Conservation (phyloP, 768 basidiomycete species). For the Xanthoconium stramineum region DNA sequence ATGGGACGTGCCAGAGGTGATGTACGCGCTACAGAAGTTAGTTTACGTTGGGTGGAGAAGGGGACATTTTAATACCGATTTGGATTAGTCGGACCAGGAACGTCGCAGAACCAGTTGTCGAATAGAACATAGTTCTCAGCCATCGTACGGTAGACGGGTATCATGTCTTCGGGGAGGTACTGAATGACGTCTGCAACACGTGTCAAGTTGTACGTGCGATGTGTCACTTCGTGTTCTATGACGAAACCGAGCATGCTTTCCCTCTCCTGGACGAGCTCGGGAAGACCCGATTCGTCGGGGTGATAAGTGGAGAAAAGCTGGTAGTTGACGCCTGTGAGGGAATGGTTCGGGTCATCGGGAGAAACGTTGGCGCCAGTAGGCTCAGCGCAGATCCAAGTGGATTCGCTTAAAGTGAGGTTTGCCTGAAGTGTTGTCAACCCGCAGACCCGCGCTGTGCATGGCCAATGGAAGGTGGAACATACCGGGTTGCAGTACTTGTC, state of each 20-base stretch:
- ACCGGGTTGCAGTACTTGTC: conserved; percentile 24
- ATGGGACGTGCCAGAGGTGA: conserved; percentile 26
- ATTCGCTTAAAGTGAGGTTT: conserved; percentile 12
- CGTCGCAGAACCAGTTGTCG: conserved; percentile 25
- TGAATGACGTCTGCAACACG: conserved; percentile 19
- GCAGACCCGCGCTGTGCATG: not conserved
- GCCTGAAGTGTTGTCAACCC: conserved; percentile 1
- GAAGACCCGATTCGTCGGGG: conserved; percentile 14
- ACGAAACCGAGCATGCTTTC: conserved; percentile 25
- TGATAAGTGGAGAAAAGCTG: conserved; percentile 22
- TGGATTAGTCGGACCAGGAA: conserved; percentile 26
- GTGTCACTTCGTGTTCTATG: conserved; percentile 17
- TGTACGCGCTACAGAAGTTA: conserved; percentile 17
- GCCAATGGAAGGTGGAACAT: not conserved
- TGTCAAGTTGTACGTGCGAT: conserved; percentile 4
- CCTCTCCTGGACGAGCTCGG: not conserved
- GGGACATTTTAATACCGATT: conserved; percentile 14
- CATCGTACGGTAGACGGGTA: conserved; percentile 23
- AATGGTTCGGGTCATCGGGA: conserved; percentile 26
- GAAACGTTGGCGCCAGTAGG: conserved; percentile 17
- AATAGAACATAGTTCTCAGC: conserved; percentile 25
- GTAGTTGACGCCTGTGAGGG: conserved; percentile 22
- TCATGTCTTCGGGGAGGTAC: conserved; percentile 22
- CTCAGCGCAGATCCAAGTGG: conserved; percentile 17
- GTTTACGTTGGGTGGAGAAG: not conserved